phyloP scores from a whole-genome alignment of 2,329 filamentous ascomycete species.

The Coleophoma crateriformis region DNA sequence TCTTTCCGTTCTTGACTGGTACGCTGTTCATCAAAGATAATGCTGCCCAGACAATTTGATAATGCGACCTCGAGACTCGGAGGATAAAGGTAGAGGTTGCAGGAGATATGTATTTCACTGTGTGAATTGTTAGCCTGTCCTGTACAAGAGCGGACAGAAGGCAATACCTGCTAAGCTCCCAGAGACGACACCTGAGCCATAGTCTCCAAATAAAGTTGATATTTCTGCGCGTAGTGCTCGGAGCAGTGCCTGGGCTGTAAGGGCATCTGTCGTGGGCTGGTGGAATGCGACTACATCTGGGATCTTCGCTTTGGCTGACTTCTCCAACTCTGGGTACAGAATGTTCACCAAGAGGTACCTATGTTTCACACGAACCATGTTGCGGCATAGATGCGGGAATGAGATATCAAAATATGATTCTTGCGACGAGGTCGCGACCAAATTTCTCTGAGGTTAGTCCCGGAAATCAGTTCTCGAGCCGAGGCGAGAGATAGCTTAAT shows the following conservation, averaged over 20 bases:
- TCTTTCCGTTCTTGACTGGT: conserved; percentile 47
- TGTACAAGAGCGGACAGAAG: no score
- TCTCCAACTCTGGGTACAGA: conserved; percentile 62
- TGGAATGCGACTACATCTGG: conserved; percentile 67
- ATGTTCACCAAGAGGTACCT: conserved; percentile 94
- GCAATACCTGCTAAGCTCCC: conserved; percentile 61
- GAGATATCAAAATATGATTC: neutral
- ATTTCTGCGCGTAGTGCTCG: conserved; percentile 68
- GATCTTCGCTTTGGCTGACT: conserved; percentile 26
- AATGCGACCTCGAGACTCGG: conserved; percentile 74
- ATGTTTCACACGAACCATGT: conserved; percentile 94
- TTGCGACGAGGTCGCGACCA: neutral
- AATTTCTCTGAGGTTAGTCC: neutral
- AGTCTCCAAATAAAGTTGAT: conserved; percentile 77
- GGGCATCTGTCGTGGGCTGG: conserved; percentile 67
- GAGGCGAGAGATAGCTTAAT: neutral
- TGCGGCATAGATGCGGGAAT: neutral
- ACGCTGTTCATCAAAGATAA: conserved; percentile 74
- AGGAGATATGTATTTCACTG: conserved; percentile 87
- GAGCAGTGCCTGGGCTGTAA: conserved; percentile 61
- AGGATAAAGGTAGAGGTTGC: conserved; percentile 95
- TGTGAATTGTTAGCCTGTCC: neutral
- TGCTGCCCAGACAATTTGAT: conserved; percentile 84
- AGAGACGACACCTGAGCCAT: conserved; percentile 70
- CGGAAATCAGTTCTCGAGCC: neutral